Base-by-base conservation (phyloP, 169 alveolate species). In the Babesia sp. region DNA sequence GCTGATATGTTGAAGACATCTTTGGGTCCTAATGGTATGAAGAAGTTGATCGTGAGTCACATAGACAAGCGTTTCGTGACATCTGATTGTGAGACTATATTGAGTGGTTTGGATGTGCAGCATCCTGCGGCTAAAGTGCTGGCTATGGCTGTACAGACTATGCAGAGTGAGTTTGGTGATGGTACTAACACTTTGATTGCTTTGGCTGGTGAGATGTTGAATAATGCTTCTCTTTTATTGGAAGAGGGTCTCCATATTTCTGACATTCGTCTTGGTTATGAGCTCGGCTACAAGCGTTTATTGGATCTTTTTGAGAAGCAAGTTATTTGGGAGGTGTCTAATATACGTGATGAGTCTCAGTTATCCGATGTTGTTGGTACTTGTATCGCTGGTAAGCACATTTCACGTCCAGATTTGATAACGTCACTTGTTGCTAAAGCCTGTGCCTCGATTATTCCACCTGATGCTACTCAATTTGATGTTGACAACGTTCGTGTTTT, bases 121-220 rank as follows among this genome's bases (percentile, higher is more conserved):
- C 99, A 98, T 86, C 99, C 99, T 34, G 99, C 99, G 34, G 99
- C 99, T 20, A 97, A 97, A 87, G 93, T 98, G 90, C 83, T 98
- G 44, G 97, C 95, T 42, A 91, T 93, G 93, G 99, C 99, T n/a
- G 97, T 98, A 26, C 95, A 97, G 82, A 93, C 97, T 77, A 95
- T 96, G 94, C 97, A 97, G 66, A 91, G 84, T 55, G 99, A 98
- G 90, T 95, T 92, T 66, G 99, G 99, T 5, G 99, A 98, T 79
- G 98, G 97, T 61, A 96, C 99, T 45, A 98, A 97, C 94, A 91
- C 97, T 14, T 98, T 97, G 48, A 94, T 98, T 73, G 92, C 97
- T 28, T 76, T 98, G 29, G 97, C 99, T 28, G 99, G 99, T 24
- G 99, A 97, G 79, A 94, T 98, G 68, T 90, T 98, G 85, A 88